phyloP scores from a whole-genome alignment of 306 rosid genomes.

The Clitoria ternatea region DNA sequence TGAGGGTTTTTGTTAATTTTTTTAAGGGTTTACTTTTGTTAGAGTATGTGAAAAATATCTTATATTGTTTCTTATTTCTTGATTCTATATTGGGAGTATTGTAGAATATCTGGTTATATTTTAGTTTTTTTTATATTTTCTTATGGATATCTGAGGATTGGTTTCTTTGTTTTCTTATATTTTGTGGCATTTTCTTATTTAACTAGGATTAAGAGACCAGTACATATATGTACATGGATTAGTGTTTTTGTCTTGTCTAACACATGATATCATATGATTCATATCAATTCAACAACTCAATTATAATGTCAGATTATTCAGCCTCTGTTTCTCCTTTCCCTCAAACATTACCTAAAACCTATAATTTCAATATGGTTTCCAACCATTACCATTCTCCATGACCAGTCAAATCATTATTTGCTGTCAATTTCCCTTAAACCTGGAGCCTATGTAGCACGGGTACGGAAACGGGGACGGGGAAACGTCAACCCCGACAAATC shows the following conservation, averaged over 20 bases:
- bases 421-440: background rate
- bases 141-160: too few species aligned
- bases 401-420: background rate
- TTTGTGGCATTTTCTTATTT: background rate
- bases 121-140: background rate
- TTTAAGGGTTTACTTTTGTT: background rate
- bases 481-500: too few species aligned
- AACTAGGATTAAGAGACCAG: background rate
- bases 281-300: too few species aligned
- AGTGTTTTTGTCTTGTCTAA: too few species aligned
- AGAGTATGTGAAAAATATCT: background rate
- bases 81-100: background rate
- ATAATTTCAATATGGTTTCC: background rate
- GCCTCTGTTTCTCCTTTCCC: background rate
- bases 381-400: background rate
- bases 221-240: too few species aligned
- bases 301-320: too few species aligned
- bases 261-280: too few species aligned
- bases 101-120: background rate
- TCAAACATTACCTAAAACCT: background rate
- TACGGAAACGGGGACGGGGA: too few species aligned
- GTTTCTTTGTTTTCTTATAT: background rate
- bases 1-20: background rate
- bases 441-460: too few species aligned
- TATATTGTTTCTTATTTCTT: background rate